Base-by-base conservation (phyloP, 2,329 filamentous ascomycete species). In the Colletotrichum gigasporum region DNA sequence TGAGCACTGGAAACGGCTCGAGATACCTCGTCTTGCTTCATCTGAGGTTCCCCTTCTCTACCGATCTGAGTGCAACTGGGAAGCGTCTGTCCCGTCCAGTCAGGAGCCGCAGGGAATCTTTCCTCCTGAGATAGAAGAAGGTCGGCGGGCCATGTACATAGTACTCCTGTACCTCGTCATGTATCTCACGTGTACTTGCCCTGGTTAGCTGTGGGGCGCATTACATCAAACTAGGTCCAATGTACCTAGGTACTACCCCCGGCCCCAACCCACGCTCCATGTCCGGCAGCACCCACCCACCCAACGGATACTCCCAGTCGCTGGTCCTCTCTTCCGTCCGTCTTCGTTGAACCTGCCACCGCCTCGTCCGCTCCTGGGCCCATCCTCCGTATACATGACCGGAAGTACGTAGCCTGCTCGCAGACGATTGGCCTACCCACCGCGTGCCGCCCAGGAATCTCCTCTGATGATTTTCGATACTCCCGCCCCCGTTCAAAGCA, bases 171-270 rank as follows among this genome's bases (percentile, higher is more conserved):
- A 35, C 16, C 24, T 30, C 22, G 18, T 39, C 28, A 14, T 22
- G 9, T 12, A 5, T 32, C 18, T 51, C 47, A 51, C 24, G 28
- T 48, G 42, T 47, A 37, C 24, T 4, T 24, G n/a, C 41, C 51
- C 51, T 56, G 24, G 51, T 30, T 11, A 18, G 11, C 32, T 37
- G 18, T 61, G 58, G 51, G 28, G 41, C 32, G 51, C 24, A 61
- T 61, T 61, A 61, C 58, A 48, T 61, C 58, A 61, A 34, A 39
- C 20, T 34, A 48, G 6, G 28, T 37, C 50, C n/a, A n/a, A 24
- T 20, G 7, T 22, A 4, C 24, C 18, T 26, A 32, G 22, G 24
- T 16, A 26, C 28, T 45, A 18, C 28, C 39, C 37, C 52, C 20
- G 41, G 18, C 28, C 51, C 35, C 34, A n/a, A n/a, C n/a, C n/a